Evolutionary conservation across 345 rosid species (phyloP), one percentile per base, ranked within the genome.

Genomic region (Populus ilicifolia): DNA sequence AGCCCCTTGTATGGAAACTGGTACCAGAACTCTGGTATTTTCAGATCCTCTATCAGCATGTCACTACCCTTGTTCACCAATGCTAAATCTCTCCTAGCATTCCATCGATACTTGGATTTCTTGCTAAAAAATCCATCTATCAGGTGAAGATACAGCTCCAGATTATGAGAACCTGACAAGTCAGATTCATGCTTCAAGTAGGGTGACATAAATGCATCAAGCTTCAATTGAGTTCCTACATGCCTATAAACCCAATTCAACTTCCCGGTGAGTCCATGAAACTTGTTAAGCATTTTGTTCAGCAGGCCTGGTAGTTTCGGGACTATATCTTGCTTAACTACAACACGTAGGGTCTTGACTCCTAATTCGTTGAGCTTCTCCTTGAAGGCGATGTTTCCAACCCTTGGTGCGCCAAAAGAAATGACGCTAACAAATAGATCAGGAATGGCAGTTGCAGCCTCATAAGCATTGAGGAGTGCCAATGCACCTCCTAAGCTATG

Each of bases 401-500:
- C 92, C 69, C 94, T 80, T 0, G 92, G 94, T 20, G 91, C 92
- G 21, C 90, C 94, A 25, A 87, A 90, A 0, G 94, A 86, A 36
- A 90, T 75, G 48, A 90, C 92, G 54, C 82, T 85, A 41, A 90
- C 80, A 69, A 67, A 78, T 14, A 88, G 72, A 30, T 27, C 81
- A 0, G 91, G 88, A 61, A 87, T 76, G 25, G 82, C 77, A 80
- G 77, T 81, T 6, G 85, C 88, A 0, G 88, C 90, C 39, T 90
- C 89, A 10, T 88, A 83, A 29, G 92, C 92, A 9, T 84, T 90
- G 68, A 90, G 80, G 2, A 88, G 86, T 1, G 94, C 90, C 65
- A 90, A 67, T 17, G 92, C 94, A 0, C 92, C 94, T 6, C 92
- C 94, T 2, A 89, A 78, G 83, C 90, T 86, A 73, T 90, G 91